phyloP scores from a whole-genome alignment of 1,139 yeast genomes.

The Blastobotrys malaysiensis region DNA sequence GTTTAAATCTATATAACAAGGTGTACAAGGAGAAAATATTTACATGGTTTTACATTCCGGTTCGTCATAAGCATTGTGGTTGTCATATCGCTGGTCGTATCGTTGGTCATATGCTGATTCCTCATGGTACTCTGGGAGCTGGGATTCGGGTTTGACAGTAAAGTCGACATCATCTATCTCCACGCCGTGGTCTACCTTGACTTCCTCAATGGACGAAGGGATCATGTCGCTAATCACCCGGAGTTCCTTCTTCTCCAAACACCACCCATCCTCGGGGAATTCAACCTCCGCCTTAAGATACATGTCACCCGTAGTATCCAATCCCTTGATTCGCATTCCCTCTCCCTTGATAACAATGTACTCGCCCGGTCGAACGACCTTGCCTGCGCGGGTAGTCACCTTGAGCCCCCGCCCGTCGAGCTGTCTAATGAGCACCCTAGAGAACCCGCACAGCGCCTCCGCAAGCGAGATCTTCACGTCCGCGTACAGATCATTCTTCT shows the following conservation, averaged over 20 bases:
- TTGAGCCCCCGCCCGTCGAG: conserved; percentile 76
- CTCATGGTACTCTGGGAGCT: conserved; percentile 13
- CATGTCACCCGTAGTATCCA: conserved; percentile 58
- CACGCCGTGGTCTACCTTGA: conserved; percentile 9
- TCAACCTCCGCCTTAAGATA: conserved; percentile 66
- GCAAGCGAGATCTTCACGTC: conserved; percentile 57
- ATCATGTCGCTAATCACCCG: conserved; percentile 24
- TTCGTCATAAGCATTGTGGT: conserved; percentile 11
- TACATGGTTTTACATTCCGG: conserved; percentile 25
- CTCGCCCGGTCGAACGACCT: conserved; percentile 77
- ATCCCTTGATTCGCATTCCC: conserved; percentile 71
- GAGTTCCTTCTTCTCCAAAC: conserved; percentile 26
- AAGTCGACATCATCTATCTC: conserved; percentile 25
- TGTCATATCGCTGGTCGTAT: conserved; percentile 8
- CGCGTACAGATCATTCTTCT: conserved; percentile 60
- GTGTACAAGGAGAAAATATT: conserved; percentile 3
- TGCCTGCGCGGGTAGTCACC: conserved; percentile 52
- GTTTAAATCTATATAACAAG: background rate
- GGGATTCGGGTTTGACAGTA: conserved; percentile 6
- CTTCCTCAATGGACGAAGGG: conserved; percentile 13
- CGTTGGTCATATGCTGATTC: no score
- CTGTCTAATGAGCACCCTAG: conserved; percentile 61
- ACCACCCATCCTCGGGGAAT: conserved; percentile 64
- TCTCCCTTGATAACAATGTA: conserved; percentile 61
- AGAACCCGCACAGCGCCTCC: conserved; percentile 81